Base-by-base conservation (phyloP, 805 yeast genomes). In the Ogataea dorogensis region DNA sequence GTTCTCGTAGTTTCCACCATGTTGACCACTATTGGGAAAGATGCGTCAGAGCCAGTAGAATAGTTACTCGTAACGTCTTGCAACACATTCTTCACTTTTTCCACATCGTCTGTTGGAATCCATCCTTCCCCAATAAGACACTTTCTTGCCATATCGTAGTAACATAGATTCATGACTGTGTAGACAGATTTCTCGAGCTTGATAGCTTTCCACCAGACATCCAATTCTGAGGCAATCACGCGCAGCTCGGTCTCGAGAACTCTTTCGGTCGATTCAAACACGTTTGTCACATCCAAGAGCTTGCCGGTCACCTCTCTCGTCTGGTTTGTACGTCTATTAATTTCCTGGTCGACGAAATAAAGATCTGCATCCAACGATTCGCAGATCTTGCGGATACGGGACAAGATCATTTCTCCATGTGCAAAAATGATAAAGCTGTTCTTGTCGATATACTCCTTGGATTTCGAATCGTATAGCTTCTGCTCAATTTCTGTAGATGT, bases 361-460 rank as follows among this genome's bases (percentile, higher is more conserved):
- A 87, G 68, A 44, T 72, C 77, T 6, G 95, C 96, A 52, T 88
- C 96, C 49, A 93, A 71, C 1, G 98, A 86, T 54, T 88, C 96
- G 43, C 94, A 78, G 39, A 94, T 86, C 57, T 80, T 83, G 54
- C 73, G 77, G 32, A 89, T 85, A 58, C 91, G 78, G 43, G 75
- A 70, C 35, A 82, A 59, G 39, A 93, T 71, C 44, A 82, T 64
- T 23, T 75, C 67, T 54, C 99, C 99, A 63, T 94, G 98, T 14
- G 97, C 84, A 54, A 89, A 89, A 24, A 91, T 80, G 43, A 94
- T 77, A 54, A 93, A 89, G 30, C 87, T 81, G 56, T 81, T 84
- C 59, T 91, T 91, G 46, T 75, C 80, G 8, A 82, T 75, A 34
- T 63, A 65, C 19, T 70, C 69, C 32, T 75, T 75, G 15, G 79